These are phyloP conservation scores for Plasmodium blacklocki DNA, from an alignment of 169 alveolate species.

Conservation along the genomic window DNA sequence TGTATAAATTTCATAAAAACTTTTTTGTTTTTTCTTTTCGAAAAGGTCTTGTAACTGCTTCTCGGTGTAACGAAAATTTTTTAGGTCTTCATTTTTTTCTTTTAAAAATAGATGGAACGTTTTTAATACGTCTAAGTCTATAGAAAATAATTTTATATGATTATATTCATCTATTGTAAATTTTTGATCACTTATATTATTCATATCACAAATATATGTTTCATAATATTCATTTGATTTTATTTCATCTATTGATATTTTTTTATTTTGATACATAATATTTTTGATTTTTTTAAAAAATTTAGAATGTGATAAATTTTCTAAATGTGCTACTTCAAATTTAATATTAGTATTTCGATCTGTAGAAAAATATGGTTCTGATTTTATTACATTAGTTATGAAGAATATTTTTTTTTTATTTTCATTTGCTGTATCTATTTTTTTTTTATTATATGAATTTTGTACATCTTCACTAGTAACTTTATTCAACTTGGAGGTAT, in stretches of 20 bases:
- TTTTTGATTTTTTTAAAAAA: slow-evolving; percentile 39
- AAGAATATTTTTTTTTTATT: slow-evolving; percentile 38
- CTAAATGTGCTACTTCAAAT: slow-evolving; percentile 54
- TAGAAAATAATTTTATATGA: slow-evolving; percentile 53
- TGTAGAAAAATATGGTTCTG: slow-evolving; percentile 44
- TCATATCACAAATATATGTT: slow-evolving; percentile 48
- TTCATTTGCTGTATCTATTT: neutral
- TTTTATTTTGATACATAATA: slow-evolving; percentile 52
- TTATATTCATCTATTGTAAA: slow-evolving; percentile 63
- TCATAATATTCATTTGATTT: neutral
- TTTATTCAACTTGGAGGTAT: slow-evolving; percentile 1
- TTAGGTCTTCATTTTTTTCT: slow-evolving; percentile 73
- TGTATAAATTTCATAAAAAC: slow-evolving; percentile 46
- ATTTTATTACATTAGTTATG: slow-evolving; percentile 48
- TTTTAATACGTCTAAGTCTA: slow-evolving; percentile 36
- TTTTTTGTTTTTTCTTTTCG: slow-evolving; percentile 57
- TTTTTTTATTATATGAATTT: slow-evolving; percentile 1
- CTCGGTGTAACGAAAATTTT: slow-evolving; percentile 66
- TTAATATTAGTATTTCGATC: slow-evolving; percentile 66
- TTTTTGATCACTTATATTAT: slow-evolving; percentile 51
- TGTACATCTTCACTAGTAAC: neutral
- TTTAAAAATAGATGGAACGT: slow-evolving; percentile 34
- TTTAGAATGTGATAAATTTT: slow-evolving; percentile 8
- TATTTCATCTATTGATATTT: slow-evolving; percentile 14
- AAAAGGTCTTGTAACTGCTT: slow-evolving; percentile 59